Percentiles rank a stretch among this genome's conserved stretches.
Evolutionary conservation across 139 green algal genomes (phyloP).

Genomic region (Chlorella sp.): DNA sequence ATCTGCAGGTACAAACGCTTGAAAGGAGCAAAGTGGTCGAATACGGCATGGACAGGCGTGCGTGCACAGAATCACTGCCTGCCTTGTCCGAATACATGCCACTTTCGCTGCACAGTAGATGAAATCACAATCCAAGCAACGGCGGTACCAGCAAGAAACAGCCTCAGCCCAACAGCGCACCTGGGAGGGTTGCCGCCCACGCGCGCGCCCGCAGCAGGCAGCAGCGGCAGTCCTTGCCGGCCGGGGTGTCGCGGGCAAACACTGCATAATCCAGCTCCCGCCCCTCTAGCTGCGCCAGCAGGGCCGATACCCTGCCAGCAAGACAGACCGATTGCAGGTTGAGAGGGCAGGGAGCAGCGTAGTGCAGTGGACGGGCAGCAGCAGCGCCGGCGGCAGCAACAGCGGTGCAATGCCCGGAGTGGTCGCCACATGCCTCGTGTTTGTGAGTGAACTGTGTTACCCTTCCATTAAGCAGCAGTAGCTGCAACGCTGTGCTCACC

Average conservation of each 20-base stretch:
- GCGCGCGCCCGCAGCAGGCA: conserved; percentile 15
- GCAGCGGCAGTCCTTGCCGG: conserved; percentile 11
- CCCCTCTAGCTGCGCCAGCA: conserved; percentile 15
- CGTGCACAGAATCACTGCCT: neutral
- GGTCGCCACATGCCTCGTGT: too few relatives aligned
- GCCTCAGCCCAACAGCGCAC: neutral
- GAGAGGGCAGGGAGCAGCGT: too few relatives aligned
- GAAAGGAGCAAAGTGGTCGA: neutral
- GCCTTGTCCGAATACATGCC: too few relatives aligned
- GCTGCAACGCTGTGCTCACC: neutral
- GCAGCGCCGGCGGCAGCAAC: too few relatives aligned
- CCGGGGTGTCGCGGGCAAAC: neutral
- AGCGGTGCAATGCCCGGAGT: too few relatives aligned
- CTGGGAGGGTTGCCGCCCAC: neutral
- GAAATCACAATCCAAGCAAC: too few relatives aligned
- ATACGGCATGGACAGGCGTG: neutral
- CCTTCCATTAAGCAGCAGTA: too few relatives aligned
- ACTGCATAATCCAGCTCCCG: neutral
- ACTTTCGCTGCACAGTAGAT: too few relatives aligned
- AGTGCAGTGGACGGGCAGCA: too few relatives aligned
- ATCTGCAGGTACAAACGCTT: neutral
- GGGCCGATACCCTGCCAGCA: neutral
- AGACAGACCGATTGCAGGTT: too few relatives aligned
- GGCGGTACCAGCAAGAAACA: too few relatives aligned
- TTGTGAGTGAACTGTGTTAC: too few relatives aligned